Percentiles rank a stretch among this genome's conserved stretches.
Conservation (phyloP, 192 early-diverging fungal genomes). For the Coemansia sp. region DNA sequence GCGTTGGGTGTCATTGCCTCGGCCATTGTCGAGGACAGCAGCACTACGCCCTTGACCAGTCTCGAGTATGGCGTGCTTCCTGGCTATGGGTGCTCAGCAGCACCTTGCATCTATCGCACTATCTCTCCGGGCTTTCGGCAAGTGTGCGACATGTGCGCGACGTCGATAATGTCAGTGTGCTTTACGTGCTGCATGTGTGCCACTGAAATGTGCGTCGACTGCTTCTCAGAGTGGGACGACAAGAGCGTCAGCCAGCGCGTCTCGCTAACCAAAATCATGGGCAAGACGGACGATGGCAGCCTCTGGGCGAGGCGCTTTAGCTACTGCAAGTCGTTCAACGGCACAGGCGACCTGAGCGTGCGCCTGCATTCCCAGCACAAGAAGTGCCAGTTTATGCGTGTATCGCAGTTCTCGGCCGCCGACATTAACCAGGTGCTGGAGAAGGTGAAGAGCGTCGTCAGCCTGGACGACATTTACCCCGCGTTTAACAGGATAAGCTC, state of each 20-base stretch:
- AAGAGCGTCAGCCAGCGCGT: not conserved
- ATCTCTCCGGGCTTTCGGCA: constrained; percentile 35
- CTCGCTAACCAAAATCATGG: not conserved
- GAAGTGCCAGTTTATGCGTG: constrained; percentile 33
- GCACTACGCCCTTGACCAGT: not conserved
- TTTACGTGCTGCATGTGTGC: constrained; percentile 47
- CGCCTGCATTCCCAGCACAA: constrained; percentile 1
- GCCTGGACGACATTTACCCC: not conserved
- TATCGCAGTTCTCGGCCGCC: constrained; percentile 9
- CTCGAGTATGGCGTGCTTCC: constrained; percentile 25
- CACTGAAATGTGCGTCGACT: constrained; percentile 53
- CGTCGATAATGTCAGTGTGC: constrained; percentile 55
- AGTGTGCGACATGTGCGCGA: constrained; percentile 58
- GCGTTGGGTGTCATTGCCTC: not conserved
- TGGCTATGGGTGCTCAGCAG: constrained; percentile 28
- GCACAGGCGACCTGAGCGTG: not conserved
- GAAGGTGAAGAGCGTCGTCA: constrained; percentile 1
- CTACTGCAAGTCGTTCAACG: constrained; percentile 3
- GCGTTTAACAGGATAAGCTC: constrained; percentile 14
- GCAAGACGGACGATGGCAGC: not conserved
- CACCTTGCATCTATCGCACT: constrained; percentile 20
- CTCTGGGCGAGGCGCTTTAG: not conserved
- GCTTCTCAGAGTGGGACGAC: constrained; percentile 45
- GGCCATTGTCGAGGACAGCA: not conserved
- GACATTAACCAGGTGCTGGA: constrained; percentile 8